These are phyloP conservation scores for Volutella citrinella DNA, from an alignment of 2,329 filamentous ascomycete species.

Conservation along the genomic window DNA sequence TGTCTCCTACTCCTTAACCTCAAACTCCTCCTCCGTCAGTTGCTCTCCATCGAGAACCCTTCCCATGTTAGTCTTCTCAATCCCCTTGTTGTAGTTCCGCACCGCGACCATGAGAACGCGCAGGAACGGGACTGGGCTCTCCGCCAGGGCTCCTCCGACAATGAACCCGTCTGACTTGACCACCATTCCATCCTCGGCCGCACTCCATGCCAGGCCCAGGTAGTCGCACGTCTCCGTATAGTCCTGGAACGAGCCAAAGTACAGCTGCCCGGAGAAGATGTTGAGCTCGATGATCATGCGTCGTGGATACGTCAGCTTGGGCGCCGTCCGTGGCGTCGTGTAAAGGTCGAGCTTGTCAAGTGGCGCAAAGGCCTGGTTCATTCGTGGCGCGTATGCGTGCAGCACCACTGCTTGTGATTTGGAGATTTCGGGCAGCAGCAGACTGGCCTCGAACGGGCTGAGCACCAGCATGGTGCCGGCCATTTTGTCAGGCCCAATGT, in stretches of 20 bases:
- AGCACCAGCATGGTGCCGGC: no score
- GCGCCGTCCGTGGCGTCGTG: constrained; percentile 10
- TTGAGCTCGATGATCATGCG: constrained; percentile 45
- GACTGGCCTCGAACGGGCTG: constrained; percentile 60
- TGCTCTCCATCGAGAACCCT: constrained; percentile 32
- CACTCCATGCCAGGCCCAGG: constrained; percentile 44
- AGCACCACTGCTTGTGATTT: constrained; percentile 35
- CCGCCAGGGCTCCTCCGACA: constrained; percentile 15
- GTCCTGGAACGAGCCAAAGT: constrained; percentile 51
- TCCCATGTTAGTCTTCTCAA: constrained; percentile 42
- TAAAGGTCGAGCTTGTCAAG: constrained; percentile 20
- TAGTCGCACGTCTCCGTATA: constrained; percentile 52
- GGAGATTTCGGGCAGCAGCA: constrained; percentile 40
- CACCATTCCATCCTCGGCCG: constrained; percentile 18
- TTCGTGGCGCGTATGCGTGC: constrained; percentile 50
- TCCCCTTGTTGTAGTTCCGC: constrained; percentile 33
- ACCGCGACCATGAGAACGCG: constrained; percentile 33
- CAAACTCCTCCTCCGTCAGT: constrained; percentile 21
- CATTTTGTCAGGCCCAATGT: no score
- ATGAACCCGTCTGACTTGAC: constrained; percentile 33
- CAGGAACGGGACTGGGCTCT: constrained; percentile 38
- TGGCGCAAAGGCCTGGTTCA: constrained; percentile 23
- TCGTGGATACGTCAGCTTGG: no score
- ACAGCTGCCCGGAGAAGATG: constrained; percentile 67
- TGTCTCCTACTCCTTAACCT: no score